These are phyloP conservation scores for Spergularia marina DNA, from an alignment of 148 eudicot species.

Conservation along the genomic window DNA sequence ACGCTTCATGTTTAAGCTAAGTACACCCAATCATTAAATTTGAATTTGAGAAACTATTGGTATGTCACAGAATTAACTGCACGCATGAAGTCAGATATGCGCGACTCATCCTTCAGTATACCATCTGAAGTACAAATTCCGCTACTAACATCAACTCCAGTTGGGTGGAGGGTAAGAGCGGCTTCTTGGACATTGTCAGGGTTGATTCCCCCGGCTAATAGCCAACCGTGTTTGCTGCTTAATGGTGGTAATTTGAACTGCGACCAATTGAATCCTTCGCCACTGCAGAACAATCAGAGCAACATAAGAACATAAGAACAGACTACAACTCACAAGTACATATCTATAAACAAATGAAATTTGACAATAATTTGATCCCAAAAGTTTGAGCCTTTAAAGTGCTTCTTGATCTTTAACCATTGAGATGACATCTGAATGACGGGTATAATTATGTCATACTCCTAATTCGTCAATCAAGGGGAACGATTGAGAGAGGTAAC, in stretches of 20 bases:
- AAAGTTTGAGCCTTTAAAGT: too few relatives aligned
- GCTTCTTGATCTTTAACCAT: too few relatives aligned
- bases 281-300: constrained; percentile 44
- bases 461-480: too few relatives aligned
- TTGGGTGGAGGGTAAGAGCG: constrained; percentile 58
- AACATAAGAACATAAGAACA: background rate
- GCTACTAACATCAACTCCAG: constrained; percentile 88
- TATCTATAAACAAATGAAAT: background rate
- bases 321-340: background rate
- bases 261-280: constrained; percentile 82
- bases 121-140: constrained; percentile 85
- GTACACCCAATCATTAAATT: background rate
- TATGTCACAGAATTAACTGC: constrained; percentile 57
- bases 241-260: constrained; percentile 63
- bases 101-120: constrained; percentile 55
- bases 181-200: constrained; percentile 68
- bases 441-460: too few relatives aligned
- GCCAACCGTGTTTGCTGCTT: constrained; percentile 80
- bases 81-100: constrained; percentile 59
- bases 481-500: too few relatives aligned
- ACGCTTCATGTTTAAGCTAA: background rate
- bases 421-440: too few relatives aligned
- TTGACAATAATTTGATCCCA: too few relatives aligned
- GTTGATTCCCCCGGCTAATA: constrained; percentile 81
- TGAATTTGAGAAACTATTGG: constrained; percentile 15